Percentiles rank a stretch among this genome's conserved stretches.
These are phyloP conservation scores for Suhomyces bribrorum DNA, from an alignment of 1,139 yeast species.

Conservation along the genomic window DNA sequence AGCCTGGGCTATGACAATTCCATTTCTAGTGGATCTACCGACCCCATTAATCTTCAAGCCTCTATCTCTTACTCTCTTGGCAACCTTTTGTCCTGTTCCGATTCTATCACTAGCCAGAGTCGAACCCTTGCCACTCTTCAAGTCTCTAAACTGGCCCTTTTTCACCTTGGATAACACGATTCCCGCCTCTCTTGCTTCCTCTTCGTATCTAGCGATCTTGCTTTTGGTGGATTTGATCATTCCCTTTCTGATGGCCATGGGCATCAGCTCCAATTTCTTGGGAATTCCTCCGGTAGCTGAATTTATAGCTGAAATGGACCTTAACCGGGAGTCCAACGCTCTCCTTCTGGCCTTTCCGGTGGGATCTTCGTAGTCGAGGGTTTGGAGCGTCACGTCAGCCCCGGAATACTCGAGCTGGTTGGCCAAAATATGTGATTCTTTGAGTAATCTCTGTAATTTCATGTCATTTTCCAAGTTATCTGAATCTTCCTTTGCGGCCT, in stretches of 20 bases:
- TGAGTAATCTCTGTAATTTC: constrained; percentile 76
- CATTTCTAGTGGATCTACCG: constrained; percentile 81
- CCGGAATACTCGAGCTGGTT: constrained; percentile 62
- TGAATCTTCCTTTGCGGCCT: constrained; percentile 37
- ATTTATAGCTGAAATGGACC: constrained; percentile 53
- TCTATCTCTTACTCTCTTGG: constrained; percentile 55
- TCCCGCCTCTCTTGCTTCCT: constrained; percentile 86
- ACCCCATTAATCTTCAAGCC: constrained; percentile 78
- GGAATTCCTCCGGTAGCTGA: constrained; percentile 43
- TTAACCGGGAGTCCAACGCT: constrained; percentile 68
- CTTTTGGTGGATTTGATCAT: constrained; percentile 61
- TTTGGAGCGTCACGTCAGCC: constrained; percentile 71
- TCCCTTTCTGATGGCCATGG: constrained; percentile 86
- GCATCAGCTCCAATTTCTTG: constrained; percentile 69
- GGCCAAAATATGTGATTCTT: constrained; percentile 83
- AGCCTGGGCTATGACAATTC: constrained; percentile 67
- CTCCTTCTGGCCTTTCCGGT: constrained; percentile 80
- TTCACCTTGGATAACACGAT: constrained; percentile 67
- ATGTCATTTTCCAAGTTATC: constrained; percentile 75
- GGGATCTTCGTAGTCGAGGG: constrained; percentile 67
- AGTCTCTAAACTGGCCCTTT: constrained; percentile 63
- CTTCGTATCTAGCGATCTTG: constrained; percentile 59
- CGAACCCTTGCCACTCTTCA: constrained; percentile 56
- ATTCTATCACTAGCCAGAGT: constrained; percentile 56
- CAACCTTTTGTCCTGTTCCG: constrained; percentile 48